These are phyloP conservation scores for Reticulascus tulasneorum DNA, from an alignment of 2,329 filamentous ascomycete species.

Conservation along the genomic window DNA sequence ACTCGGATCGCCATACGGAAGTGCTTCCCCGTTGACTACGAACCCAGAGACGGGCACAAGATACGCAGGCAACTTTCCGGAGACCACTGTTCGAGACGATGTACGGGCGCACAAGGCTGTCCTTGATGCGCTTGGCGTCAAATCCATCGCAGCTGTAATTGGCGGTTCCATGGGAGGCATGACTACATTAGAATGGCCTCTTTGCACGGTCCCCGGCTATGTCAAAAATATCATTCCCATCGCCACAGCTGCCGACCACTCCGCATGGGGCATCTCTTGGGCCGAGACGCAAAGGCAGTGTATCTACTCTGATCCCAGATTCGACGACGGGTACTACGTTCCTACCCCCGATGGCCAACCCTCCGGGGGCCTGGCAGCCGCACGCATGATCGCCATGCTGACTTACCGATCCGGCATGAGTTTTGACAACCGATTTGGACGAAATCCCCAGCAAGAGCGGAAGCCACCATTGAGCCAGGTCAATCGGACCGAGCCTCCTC, in stretches of 20 bases:
- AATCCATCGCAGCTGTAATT: slow-evolving; percentile 48
- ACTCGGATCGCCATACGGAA: slow-evolving; percentile 78
- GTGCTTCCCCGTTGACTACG: slow-evolving; percentile 78
- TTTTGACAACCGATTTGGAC: slow-evolving; percentile 30
- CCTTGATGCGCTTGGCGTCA: slow-evolving; percentile 49
- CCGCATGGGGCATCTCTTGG: slow-evolving; percentile 57
- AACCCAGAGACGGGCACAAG: slow-evolving; percentile 36
- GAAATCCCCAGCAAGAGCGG: too few relatives aligned
- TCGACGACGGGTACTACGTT: slow-evolving; percentile 27
- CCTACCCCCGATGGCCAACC: slow-evolving; percentile 27
- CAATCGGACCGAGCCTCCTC: slow-evolving; percentile 18
- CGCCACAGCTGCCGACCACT: slow-evolving; percentile 51
- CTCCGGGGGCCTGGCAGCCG: slow-evolving; percentile 26
- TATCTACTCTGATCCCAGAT: slow-evolving; percentile 28
- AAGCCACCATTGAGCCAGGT: slow-evolving; percentile 52
- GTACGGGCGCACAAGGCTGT: slow-evolving; percentile 54
- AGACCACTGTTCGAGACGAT: slow-evolving; percentile 66
- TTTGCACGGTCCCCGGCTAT: slow-evolving; percentile 46
- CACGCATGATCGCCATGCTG: slow-evolving; percentile 34
- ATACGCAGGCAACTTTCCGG: slow-evolving; percentile 51
- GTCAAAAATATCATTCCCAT: slow-evolving; percentile 51
- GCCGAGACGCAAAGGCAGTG: slow-evolving; percentile 53
- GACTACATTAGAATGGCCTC: slow-evolving; percentile 52
- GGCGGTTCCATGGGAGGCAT: slow-evolving; percentile 58
- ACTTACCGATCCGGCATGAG: slow-evolving; percentile 30